Percentiles rank a stretch among this genome's conserved stretches.
Conservation (phyloP, 139 green algal species). For the Chara braunii region DNA sequence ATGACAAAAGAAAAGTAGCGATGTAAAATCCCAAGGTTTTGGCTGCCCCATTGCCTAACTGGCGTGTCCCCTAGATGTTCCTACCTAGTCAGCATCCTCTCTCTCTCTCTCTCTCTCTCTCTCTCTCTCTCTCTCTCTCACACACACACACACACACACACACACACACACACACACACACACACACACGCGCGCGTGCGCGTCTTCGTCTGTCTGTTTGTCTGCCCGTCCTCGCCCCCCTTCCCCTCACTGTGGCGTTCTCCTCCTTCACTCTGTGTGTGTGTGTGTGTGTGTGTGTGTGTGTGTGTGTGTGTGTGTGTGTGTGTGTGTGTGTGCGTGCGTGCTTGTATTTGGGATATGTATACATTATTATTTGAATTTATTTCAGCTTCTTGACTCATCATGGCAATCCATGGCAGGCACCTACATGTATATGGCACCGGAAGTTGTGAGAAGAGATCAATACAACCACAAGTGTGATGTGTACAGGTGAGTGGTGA, state of each 20-base stretch:
- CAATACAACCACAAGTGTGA: conserved; percentile 17
- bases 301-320: neutral
- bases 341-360: too few relatives aligned
- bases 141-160: neutral
- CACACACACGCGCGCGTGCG: neutral
- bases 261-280: neutral
- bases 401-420: too few relatives aligned
- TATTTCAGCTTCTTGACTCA: conserved; percentile 12
- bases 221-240: neutral
- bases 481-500: conserved; percentile 19
- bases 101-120: neutral
- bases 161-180: neutral
- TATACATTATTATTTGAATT: conserved; percentile 8
- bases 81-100: neutral
- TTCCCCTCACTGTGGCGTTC: neutral
- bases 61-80: neutral
- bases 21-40: too few relatives aligned
- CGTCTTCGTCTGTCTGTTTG: neutral
- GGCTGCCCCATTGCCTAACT: too few relatives aligned
- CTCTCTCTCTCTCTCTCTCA: neutral
- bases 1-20: too few relatives aligned
- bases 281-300: neutral
- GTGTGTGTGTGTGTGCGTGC: neutral
- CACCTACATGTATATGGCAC: conserved; percentile 26
- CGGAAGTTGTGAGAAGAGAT: conserved; percentile 9